Evolutionary conservation across 2,329 filamentous ascomycete genomes (phyloP).

Genomic region (Blumeriella jaapii): DNA sequence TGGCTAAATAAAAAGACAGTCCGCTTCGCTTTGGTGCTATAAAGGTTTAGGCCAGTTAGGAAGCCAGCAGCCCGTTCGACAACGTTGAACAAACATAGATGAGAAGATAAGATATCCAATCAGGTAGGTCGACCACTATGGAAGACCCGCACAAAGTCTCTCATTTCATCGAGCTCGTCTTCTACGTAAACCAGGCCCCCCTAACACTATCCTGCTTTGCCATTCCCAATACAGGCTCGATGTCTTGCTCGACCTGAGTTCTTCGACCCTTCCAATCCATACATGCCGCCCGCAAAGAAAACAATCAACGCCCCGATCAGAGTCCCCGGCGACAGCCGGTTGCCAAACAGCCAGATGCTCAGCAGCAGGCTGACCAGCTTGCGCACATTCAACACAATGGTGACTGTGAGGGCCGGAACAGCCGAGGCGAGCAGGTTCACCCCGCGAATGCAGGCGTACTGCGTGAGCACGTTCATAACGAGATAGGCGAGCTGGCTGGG

Average conservation of each 20-base stretch:
- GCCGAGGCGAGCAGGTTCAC: conserved; percentile 88
- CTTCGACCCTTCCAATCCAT: conserved; percentile 56
- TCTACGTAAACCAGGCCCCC: conserved; percentile 1
- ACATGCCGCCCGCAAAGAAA: conserved; percentile 82
- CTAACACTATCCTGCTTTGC: conserved; percentile 21
- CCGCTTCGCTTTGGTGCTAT: neutral
- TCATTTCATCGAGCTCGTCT: conserved; percentile 2
- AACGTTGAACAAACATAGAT: too few relatives aligned
- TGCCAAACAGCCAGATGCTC: conserved; percentile 92
- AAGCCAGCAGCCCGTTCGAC: too few relatives aligned
- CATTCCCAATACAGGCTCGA: conserved; percentile 21
- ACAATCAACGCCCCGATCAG: conserved; percentile 73
- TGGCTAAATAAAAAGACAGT: neutral
- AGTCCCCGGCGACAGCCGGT: conserved; percentile 64
- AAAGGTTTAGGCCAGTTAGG: too few relatives aligned
- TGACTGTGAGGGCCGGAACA: conserved; percentile 86
- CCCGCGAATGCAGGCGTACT: conserved; percentile 89
- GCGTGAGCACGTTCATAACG: conserved; percentile 70
- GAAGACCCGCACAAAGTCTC: too few relatives aligned
- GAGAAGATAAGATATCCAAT: too few relatives aligned
- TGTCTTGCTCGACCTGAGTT: conserved; percentile 29
- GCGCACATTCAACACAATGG: conserved; percentile 88
- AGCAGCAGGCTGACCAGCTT: conserved; percentile 85
- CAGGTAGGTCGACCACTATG: too few relatives aligned
- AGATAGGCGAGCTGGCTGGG: conserved; percentile 65